Evolutionary conservation across 192 early-diverging fungal species (phyloP), one percentile per base, ranked within the genome.

Genomic region (Rhizophagus prolifer): DNA sequence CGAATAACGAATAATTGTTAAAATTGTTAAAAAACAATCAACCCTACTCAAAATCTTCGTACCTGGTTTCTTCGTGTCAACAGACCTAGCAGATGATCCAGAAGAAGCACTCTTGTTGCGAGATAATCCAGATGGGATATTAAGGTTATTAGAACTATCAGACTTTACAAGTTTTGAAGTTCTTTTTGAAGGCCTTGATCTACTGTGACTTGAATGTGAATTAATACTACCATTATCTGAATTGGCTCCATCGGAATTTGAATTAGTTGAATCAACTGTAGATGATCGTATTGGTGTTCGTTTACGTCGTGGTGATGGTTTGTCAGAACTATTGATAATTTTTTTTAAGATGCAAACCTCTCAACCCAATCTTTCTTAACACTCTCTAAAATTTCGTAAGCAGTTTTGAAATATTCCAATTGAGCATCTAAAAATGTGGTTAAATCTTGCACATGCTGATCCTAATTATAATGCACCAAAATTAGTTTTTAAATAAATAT

Each of bases 341-440:
- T 67, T 28, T 67, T 38, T 38, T 34, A n/a, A 25, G 9, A 72
- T 72, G 58, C 30, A 14, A 38, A 74, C 72, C 54, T 65, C 36
- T 75, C 60, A 50, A 75, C 61, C 73, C 73, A 75, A 30, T 75
- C 73, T 31, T 75, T 65, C 13, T 44, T 58, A 30, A 75, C 34
- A 26, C 10, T 30, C 47, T 31, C 19, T 44, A 75, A 44, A 28
- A 75, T 75, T 64, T 75, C 73, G 38, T 75, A 46, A 21, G 61
- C 54, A 6, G 3, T 28, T 75, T 75, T 75, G 25, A 64, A 75
- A 65, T 58, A 75, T 75, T 66, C 46, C n/a, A 74, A 44, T 46
- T 85, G 79, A 19, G 78, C 79, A 30, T 85, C 79, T 31, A 82
- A 13, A 44, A 85, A 41, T 30, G 64, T 25, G 21, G 59, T 70